phyloP scores from a whole-genome alignment of 1,284 basidiomycete genomes.

The Limonomyces culmigenus region DNA sequence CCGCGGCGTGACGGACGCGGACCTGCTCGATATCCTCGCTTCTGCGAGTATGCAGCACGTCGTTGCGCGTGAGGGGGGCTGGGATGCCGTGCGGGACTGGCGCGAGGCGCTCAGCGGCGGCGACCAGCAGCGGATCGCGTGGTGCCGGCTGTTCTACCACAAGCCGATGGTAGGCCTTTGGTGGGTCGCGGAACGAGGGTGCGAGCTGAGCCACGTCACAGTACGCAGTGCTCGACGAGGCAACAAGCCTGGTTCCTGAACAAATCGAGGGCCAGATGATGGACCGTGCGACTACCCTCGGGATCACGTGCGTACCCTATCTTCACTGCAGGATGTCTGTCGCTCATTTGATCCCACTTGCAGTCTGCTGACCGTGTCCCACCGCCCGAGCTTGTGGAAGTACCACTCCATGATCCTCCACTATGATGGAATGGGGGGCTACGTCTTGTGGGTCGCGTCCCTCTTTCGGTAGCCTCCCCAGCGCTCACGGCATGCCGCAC shows the following conservation, averaged over 20 bases:
- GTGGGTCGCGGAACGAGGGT: neutral
- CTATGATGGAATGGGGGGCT: slow-evolving; percentile 72
- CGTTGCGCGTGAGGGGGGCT: slow-evolving; percentile 93
- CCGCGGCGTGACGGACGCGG: slow-evolving; percentile 57
- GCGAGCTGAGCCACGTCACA: slow-evolving; percentile 13
- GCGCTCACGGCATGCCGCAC: neutral
- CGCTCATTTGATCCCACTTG: too few relatives aligned
- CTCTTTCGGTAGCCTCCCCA: slow-evolving; percentile 1
- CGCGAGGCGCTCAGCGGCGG: slow-evolving; percentile 81
- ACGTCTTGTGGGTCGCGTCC: slow-evolving; percentile 53
- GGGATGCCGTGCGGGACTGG: slow-evolving; percentile 85
- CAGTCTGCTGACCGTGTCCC: slow-evolving; percentile 83
- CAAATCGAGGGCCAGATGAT: slow-evolving; percentile 95
- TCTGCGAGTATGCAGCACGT: slow-evolving; percentile 79
- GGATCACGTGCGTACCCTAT: too few relatives aligned
- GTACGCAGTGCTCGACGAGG: slow-evolving; percentile 96
- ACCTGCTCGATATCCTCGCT: slow-evolving; percentile 59
- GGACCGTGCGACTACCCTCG: slow-evolving; percentile 77
- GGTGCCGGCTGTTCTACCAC: slow-evolving; percentile 95
- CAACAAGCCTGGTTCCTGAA: slow-evolving; percentile 84
- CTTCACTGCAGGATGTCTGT: too few relatives aligned
- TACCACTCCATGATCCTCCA: slow-evolving; percentile 89
- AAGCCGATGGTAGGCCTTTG: slow-evolving; percentile 54
- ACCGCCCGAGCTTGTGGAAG: slow-evolving; percentile 88
- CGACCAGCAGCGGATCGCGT: slow-evolving; percentile 86